Base-by-base conservation (phyloP, 148 eudicot species). In the Fagopyrum esculentum region DNA sequence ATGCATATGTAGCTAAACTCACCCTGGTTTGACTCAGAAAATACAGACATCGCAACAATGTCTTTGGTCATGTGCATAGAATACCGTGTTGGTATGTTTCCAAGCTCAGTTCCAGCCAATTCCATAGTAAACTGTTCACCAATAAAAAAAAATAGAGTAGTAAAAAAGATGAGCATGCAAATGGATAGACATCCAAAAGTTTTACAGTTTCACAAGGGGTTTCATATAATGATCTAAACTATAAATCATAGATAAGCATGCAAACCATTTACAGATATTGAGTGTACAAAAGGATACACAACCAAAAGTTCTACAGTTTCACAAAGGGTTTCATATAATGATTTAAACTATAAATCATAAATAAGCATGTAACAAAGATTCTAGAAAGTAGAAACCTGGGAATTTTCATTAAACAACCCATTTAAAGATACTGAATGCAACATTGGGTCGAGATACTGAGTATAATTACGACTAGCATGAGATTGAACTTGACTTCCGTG, bases 101-200 rank as follows among this genome's bases (percentile, higher is more conserved):
- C 90, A 74, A 83, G 77, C 77, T 78, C 83, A 77, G 80, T 72
- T 82, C 85, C 89, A 76, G 85, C 81, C 83, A 92, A 82, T 79
- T 92, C 97, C 95, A 92, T 90, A 55, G 92, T 87, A 80, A 88
- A 88, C 95, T 92, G 89, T 77, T 81, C 75, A 85, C 75, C 66
- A 80, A 77, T 68, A 77, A 85, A 82, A 76, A 78, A 75, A 46
- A 50, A 8, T 47, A 66, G 43, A 73, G 69, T 54, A 72, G 76
- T 30, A 73, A 77, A 49, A 45, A 48, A 22, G 49, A 17, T 2
- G 0, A 9, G 29, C 17, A 57, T 74, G 55, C 13, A 69, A 74
- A 75, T 11, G 45, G 40, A 0, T 35, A 35, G 40, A 35, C 40
- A 35, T 0, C 40, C 40, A 35, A 35, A 35, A 35, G 40, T 35